A percentile compares a stretch with the other conserved stretches of the same genome.
Conservation (phyloP, 139 green algal species). For the Chlamydomonas schloesseri region DNA sequence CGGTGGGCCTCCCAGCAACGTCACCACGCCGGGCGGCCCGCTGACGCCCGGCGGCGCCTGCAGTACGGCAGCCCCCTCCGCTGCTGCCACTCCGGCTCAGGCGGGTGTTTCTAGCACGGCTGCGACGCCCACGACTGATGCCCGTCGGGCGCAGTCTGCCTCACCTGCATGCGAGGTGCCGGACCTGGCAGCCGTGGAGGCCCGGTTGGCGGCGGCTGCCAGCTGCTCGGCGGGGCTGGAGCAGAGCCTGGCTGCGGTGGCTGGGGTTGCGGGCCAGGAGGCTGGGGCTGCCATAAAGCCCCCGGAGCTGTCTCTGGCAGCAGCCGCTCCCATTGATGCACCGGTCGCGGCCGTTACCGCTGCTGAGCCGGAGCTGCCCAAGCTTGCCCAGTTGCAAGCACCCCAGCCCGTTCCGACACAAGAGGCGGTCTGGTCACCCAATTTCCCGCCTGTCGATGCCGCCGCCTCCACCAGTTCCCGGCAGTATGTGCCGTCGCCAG, state of each 20-base stretch:
- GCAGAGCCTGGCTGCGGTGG: neutral
- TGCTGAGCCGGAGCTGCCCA: too few relatives aligned
- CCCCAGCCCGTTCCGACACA: too few relatives aligned
- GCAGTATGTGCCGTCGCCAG: neutral
- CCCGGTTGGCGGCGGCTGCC: neutral
- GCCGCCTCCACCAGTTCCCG: neutral
- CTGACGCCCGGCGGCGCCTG: neutral
- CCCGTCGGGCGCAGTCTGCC: neutral
- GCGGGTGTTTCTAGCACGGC: neutral
- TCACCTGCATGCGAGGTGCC: neutral
- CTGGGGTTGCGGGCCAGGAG: too few relatives aligned
- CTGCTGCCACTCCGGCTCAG: neutral
- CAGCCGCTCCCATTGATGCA: too few relatives aligned
- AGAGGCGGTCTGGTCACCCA: neutral
- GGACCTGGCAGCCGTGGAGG: neutral
- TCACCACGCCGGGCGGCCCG: neutral
- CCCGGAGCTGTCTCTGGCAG: too few relatives aligned
- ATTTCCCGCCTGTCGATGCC: neutral
- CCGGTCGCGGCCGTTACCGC: too few relatives aligned
- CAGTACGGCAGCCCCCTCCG: neutral
- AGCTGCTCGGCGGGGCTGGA: neutral
- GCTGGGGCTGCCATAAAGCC: too few relatives aligned
- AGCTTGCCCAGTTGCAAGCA: too few relatives aligned
- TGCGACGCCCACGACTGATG: neutral
- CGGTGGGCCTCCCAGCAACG: constrained; percentile 6